These are phyloP conservation scores for Solanum rostratum DNA, from an alignment of 257 asterid species.

Conservation along the genomic window DNA sequence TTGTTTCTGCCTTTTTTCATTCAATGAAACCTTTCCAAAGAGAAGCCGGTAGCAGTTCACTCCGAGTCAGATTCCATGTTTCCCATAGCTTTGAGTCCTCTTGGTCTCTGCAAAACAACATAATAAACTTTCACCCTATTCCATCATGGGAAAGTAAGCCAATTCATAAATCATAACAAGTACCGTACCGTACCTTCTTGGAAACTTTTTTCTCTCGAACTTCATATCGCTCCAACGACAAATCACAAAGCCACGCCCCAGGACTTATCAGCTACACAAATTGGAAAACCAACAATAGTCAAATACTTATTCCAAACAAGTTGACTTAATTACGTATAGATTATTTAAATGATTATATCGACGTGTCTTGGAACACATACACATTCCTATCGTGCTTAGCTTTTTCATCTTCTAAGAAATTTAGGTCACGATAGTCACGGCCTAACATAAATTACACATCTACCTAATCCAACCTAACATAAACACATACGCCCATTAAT, in stretches of 20 bases:
- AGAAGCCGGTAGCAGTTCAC: not conserved
- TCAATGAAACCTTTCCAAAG: not conserved
- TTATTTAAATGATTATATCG: too few species aligned
- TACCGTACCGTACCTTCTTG: slow-evolving; percentile 43
- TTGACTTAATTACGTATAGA: not conserved
- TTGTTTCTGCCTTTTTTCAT: not conserved
- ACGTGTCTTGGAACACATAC: too few species aligned
- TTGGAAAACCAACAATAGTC: not conserved
- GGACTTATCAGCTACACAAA: slow-evolving; percentile 32
- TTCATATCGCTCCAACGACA: slow-evolving; percentile 35
- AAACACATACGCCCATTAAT: too few species aligned
- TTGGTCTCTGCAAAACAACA: slow-evolving; percentile 26
- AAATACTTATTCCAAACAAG: too few species aligned
- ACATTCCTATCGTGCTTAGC: not conserved
- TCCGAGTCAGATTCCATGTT: slow-evolving; percentile 44
- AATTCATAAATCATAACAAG: not conserved
- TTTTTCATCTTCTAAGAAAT: not conserved
- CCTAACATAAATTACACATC: not conserved
- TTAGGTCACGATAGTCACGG: not conserved
- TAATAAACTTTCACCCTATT: not conserved
- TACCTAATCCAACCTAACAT: not conserved
- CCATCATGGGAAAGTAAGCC: not conserved
- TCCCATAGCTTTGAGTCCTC: slow-evolving; percentile 48
- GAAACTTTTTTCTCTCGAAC: slow-evolving; percentile 44
- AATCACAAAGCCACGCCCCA: slow-evolving; percentile 41